Percentiles rank a stretch among this genome's conserved stretches.
These are phyloP conservation scores for Trametopsis cervina DNA, from an alignment of 768 basidiomycete genomes.

Conservation along the genomic window DNA sequence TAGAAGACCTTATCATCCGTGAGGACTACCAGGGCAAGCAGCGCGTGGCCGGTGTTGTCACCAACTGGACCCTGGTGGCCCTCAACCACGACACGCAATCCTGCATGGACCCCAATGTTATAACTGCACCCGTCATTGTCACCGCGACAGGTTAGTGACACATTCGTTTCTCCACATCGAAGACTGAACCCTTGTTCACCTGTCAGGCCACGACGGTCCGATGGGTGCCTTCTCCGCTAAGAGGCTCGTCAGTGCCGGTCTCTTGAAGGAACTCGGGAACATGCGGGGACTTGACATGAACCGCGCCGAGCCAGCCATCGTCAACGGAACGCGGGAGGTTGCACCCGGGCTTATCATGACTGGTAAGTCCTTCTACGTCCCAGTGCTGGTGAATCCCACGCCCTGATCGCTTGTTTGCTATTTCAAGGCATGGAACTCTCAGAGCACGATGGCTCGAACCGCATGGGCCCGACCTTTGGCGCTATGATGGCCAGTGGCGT, in stretches of 20 bases:
- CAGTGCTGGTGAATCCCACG: background rate
- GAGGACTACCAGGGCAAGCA: conserved; percentile 37
- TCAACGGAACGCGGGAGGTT: conserved; percentile 71
- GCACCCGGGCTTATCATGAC: conserved; percentile 69
- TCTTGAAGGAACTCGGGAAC: conserved; percentile 67
- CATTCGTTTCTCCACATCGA: no score
- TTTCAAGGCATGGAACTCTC: conserved; percentile 70
- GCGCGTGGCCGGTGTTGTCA: conserved; percentile 47
- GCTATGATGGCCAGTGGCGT: conserved; percentile 76
- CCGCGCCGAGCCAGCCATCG: conserved; percentile 75
- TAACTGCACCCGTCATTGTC: conserved; percentile 71
- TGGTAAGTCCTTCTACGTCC: conserved; percentile 37
- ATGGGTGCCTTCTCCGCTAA: conserved; percentile 83
- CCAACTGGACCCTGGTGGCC: conserved; percentile 45
- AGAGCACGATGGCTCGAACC: conserved; percentile 73
- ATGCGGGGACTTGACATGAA: conserved; percentile 81
- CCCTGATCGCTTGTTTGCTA: background rate
- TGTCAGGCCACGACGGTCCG: conserved; percentile 34
- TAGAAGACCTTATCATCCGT: conserved; percentile 73
- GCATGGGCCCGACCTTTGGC: conserved; percentile 66
- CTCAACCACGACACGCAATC: conserved; percentile 71
- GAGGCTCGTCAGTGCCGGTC: conserved; percentile 67
- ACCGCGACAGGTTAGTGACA: conserved; percentile 52
- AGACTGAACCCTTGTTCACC: no score
- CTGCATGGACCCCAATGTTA: conserved; percentile 63